Base-by-base conservation (phyloP, 2,329 filamentous ascomycete species). In the Coniochaeta ligniaria region DNA sequence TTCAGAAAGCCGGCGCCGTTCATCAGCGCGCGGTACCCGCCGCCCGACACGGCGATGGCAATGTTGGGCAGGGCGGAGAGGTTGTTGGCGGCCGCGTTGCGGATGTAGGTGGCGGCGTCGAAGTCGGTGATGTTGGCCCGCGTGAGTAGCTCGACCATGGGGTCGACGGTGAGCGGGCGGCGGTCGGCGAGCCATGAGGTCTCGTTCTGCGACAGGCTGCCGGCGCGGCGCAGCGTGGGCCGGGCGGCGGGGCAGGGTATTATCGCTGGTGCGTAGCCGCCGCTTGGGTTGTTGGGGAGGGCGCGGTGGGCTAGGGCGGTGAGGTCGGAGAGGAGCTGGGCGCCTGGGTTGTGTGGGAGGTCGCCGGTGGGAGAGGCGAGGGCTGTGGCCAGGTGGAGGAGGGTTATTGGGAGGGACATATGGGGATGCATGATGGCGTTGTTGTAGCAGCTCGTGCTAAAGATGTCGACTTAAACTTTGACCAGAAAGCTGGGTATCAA, bases 11-110 rank as follows among this genome's bases (percentile, higher is more conserved):
- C 92, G 17, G 88, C 92, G 41, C 91, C 92, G 69, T 90, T 94
- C 77, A 93, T 79, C 76, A 96, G 80, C n/a, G 92, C 92, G 60
- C 92, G 82, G 72, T 95, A 96, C 38, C 92, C 92, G 70, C 92
- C 92, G 14, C 92, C 92, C 0, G 91, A 95, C 52, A 90, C 78
- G 12, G 92, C 90, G 63, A 96, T 83, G 17, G 81, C 91, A 63
- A 96, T 86, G 66, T 80, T 81, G 59, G 80, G 80, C 63, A 81
- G 72, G 28, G 76, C 73, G 17, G 65, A 62, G 59, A 69, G 87
- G 70, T 92, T 91, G 72, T 88, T 87, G 33, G 83, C 73, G 62
- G 85, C 74, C 62, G 84, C 72, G 1, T 75, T 76, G 59, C 87
- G 80, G 67, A 98, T 85, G 71, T 95, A 98, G 1, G 75, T 71